phyloP scores from a whole-genome alignment of 2,329 filamentous ascomycete genomes.

The Aspergillus pseudoterreus region DNA sequence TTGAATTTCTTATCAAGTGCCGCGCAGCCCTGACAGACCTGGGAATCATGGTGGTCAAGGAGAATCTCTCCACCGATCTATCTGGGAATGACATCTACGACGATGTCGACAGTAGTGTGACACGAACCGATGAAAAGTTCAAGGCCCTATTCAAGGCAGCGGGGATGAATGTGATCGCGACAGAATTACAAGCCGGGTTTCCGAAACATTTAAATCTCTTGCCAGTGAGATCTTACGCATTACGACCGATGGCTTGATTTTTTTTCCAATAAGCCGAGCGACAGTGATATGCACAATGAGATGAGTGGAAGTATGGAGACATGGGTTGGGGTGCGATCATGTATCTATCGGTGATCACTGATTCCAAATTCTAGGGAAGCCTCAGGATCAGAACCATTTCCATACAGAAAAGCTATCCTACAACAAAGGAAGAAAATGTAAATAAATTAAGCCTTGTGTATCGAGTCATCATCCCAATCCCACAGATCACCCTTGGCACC shows the following conservation, averaged over 20 bases:
- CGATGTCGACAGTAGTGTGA: slow-evolving; percentile 71
- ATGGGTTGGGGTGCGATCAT: not conserved
- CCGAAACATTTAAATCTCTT: slow-evolving; percentile 59
- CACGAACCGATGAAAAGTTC: slow-evolving; percentile 71
- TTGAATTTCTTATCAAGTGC: slow-evolving; percentile 63
- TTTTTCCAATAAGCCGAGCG: not conserved
- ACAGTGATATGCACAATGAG: not conserved
- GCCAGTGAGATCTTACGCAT: slow-evolving; percentile 76
- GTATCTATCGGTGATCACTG: not conserved
- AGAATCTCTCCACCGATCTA: slow-evolving; percentile 63
- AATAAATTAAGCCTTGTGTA: not conserved
- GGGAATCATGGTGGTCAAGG: slow-evolving; percentile 68
- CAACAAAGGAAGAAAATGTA: not conserved
- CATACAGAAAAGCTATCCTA: not conserved
- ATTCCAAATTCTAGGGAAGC: not conserved
- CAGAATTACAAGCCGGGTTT: slow-evolving; percentile 70
- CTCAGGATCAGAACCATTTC: not conserved
- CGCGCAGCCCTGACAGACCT: slow-evolving; percentile 43
- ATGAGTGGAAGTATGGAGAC: not conserved
- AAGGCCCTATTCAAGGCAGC: slow-evolving; percentile 64
- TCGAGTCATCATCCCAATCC: too few relatives aligned
- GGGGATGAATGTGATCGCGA: slow-evolving; percentile 63
- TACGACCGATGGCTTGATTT: slow-evolving; percentile 49
- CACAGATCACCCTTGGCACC: too few relatives aligned
- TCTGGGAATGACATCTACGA: slow-evolving; percentile 68